Base-by-base conservation (phyloP, 2,329 filamentous ascomycete genomes). In the Penicillium sp. region DNA sequence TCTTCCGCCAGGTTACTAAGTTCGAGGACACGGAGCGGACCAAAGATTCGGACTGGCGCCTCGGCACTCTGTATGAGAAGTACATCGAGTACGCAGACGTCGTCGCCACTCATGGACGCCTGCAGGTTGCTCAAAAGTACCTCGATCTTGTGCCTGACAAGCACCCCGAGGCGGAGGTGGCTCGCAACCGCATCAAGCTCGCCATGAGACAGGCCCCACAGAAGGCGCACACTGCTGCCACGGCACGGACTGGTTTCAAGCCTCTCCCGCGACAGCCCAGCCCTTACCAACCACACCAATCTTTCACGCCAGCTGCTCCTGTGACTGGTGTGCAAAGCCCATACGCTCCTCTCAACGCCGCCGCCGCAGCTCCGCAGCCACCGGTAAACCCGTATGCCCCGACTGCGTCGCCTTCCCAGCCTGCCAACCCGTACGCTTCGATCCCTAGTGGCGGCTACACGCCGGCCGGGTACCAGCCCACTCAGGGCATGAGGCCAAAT, bases 1-100 rank as follows among this genome's bases (percentile, higher is more conserved):
- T 98, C 38, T 98, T 98, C 81, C 84, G 93, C 39, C 80, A 93
- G 53, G 90, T 96, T 29, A 90, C 89, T 47, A 89, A 91, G 59
- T 98, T 96, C 72, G 73, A 86, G 56, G 93, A 98, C 62, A 68
- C 71, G 7, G 89, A 96, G 59, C 79, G 80, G 49, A 70, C 71
- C 32, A 79, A 87, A 53, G 75, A 79, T 7, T 82, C 83, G 1
- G 87, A 84, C 54, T 98, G 91, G 91, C 96, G 94, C 70, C 80
- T 98, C 44, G 78, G 82, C 25, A 76, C 83, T 2, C 73, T 98
- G 37, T 98, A 98, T 66, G 84, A 89, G 63, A 95, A 95, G 69
- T 98, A 98, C 62, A 84, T 86, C 18, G 93, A 98, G 69, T 98
- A 97, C 64, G 91, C 93, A 10, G 91, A 98, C 62, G 90, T 98